Evolutionary conservation across 352 stramenopile genomes (phyloP).

Genomic region (Phytophthora chlamydospora): DNA sequence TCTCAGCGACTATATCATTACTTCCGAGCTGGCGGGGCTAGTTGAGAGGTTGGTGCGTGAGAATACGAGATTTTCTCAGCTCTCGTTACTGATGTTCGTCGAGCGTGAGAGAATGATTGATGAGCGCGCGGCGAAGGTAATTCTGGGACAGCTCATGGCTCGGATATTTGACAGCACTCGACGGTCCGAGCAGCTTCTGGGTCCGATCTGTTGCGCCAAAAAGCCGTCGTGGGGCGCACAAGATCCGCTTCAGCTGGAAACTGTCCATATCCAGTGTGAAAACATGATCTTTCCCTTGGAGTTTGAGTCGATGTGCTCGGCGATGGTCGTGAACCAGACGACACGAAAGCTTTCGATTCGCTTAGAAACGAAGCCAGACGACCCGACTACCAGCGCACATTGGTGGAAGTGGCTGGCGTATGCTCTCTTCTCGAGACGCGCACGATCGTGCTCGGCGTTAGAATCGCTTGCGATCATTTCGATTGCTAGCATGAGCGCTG

Average conservation of each 20-base stretch:
- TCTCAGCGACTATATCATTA: neutral
- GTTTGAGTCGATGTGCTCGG: slow-evolving; percentile 1
- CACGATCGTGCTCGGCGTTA: neutral
- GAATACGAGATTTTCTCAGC: neutral
- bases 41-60: neutral
- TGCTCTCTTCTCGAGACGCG: slow-evolving; percentile 1
- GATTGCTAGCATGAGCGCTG: neutral
- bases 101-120: too few relatives aligned
- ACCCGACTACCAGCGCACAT: neutral
- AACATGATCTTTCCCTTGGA: too few relatives aligned
- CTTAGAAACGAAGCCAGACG: neutral
- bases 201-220: too few relatives aligned
- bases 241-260: too few relatives aligned
- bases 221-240: too few relatives aligned
- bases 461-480: neutral
- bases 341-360: neutral
- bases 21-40: neutral
- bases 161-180: too few relatives aligned
- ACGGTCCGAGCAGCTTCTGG: too few relatives aligned
- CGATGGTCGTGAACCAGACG: slow-evolving; percentile 1
- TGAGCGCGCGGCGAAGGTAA: too few relatives aligned
- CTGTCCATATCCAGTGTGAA: too few relatives aligned
- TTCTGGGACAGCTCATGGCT: too few relatives aligned
- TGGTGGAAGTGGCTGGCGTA: slow-evolving; percentile 6
- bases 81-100: too few relatives aligned